Base-by-base conservation (phyloP, 805 yeast species). In the Cyberlindnera mycetangii region DNA sequence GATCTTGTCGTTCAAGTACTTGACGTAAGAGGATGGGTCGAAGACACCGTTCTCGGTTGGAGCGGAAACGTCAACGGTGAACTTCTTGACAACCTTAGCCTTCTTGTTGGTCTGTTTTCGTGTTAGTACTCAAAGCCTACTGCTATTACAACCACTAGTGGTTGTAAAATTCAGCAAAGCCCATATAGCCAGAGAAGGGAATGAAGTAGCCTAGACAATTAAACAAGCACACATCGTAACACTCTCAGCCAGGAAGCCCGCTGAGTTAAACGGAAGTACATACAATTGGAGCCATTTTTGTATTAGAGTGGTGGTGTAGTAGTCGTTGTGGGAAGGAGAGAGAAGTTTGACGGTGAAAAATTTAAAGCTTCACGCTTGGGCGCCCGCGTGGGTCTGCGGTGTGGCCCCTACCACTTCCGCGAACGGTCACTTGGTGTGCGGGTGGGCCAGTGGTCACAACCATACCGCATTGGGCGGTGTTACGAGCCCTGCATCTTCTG, bases 1-100 rank as follows among this genome's bases (percentile, higher is more conserved):
- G 88, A 93, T 92, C 89, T 89, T 96, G 79, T 93, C 98, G 72
- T 85, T 82, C 75, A 93, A 85, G 92, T 84, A 93, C 82, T 93
- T 92, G 68, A 88, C 95, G 83, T 92, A 89, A 66, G 95, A 83
- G 70, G 93, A 85, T 73, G 95, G 93, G 85, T 93, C 98, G 68
- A 89, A 88, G 70, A 92, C 95, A 79, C 90, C 95, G 76, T 87
- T 88, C 72, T 88, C 95, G 70, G 89, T 89, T 78, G 97, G 96
- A 71, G 95, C 95, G 55, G 97, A 81, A 69, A 85, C 88, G 80
- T 92, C 98, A 70, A 93, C 92, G 67, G 86, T 85, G 79, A 85
- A 89, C 78, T 86, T 87, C 81, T 83, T 86, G 69, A 86, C 81
- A 70, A 78, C 79, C 71, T 81, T 85, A 72, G 84, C 75, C 77